phyloP scores from a whole-genome alignment of 192 early-diverging fungal genomes.

The Funneliformis geosporum region DNA sequence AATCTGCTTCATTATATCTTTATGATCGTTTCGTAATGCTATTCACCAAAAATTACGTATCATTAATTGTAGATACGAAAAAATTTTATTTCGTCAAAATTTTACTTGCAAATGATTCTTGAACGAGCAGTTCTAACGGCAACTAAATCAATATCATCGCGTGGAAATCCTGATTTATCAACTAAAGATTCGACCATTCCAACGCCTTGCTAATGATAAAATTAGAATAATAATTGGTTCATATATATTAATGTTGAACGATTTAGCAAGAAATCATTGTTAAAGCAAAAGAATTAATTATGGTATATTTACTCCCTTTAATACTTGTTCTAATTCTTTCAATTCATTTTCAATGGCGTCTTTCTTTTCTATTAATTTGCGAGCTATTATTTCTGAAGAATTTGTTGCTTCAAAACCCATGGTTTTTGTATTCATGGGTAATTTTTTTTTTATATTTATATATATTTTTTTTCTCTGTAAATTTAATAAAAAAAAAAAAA shows the following conservation, averaged over 20 bases:
- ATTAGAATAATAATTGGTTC: not conserved
- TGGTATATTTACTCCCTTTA: constrained; percentile 37
- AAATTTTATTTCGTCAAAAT: not conserved
- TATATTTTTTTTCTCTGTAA: no score
- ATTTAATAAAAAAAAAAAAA: no score
- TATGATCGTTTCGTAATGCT: constrained; percentile 56
- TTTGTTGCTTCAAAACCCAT: constrained; percentile 1
- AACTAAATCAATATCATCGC: constrained; percentile 56
- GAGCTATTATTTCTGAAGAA: constrained; percentile 31
- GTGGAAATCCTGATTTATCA: constrained; percentile 52
- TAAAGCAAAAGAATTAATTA: not conserved
- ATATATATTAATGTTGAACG: not conserved
- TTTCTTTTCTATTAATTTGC: constrained; percentile 50
- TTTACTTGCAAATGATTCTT: constrained; percentile 36
- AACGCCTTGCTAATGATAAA: constrained; percentile 48
- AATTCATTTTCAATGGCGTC: constrained; percentile 51
- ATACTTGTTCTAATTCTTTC: constrained; percentile 39
- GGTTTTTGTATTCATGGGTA: not conserved
- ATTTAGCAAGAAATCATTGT: not conserved
- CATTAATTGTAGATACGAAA: not conserved
- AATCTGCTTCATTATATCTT: constrained; percentile 52
- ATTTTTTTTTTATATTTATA: not conserved
- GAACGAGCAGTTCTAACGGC: constrained; percentile 47
- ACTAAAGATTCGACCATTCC: constrained; percentile 51
- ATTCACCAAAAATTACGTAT: not conserved